A percentile compares a stretch with the other conserved stretches of the same genome.
Conservation (phyloP, 345 rosid species). For the Camelina laxa region DNA sequence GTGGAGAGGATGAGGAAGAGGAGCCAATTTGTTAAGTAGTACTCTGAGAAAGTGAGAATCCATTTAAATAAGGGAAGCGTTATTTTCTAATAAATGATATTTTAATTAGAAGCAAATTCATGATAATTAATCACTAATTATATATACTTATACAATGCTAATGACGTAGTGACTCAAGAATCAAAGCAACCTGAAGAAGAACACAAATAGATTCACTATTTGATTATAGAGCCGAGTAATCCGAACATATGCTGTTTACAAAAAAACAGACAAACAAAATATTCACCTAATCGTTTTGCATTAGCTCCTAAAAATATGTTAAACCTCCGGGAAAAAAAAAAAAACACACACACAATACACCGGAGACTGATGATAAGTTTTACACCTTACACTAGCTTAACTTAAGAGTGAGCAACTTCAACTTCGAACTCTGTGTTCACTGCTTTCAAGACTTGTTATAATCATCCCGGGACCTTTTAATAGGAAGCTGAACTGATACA, state of each 20-base stretch:
- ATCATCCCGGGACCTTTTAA: slow-evolving; percentile 18
- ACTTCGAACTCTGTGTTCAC: not conserved
- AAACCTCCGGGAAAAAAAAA: slow-evolving; percentile 17
- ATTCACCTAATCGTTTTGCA: slow-evolving; percentile 1
- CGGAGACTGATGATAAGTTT: not conserved
- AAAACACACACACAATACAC: not conserved
- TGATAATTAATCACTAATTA: not conserved
- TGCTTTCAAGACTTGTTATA: slow-evolving; percentile 25
- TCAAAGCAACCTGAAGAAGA: not conserved
- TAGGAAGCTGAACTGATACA: not conserved
- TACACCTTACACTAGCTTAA: slow-evolving; percentile 9
- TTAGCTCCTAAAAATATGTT: not conserved
- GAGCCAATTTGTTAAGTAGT: not conserved
- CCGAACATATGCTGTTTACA: not conserved
- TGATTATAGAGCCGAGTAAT: not conserved
- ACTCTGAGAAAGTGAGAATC: not conserved
- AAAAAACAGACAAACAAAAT: not conserved
- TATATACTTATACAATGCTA: not conserved
- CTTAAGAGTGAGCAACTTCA: slow-evolving; percentile 15
- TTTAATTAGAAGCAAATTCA: not conserved
- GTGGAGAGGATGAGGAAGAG: slow-evolving; percentile 13
- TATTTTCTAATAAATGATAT: not conserved
- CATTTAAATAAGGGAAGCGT: not conserved
- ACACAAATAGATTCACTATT: too few species aligned
- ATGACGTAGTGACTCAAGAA: not conserved